Evolutionary conservation across 2,329 filamentous ascomycete species (phyloP), one percentile per base, ranked within the genome.

Genomic region (Hansfordia pulvinata): DNA sequence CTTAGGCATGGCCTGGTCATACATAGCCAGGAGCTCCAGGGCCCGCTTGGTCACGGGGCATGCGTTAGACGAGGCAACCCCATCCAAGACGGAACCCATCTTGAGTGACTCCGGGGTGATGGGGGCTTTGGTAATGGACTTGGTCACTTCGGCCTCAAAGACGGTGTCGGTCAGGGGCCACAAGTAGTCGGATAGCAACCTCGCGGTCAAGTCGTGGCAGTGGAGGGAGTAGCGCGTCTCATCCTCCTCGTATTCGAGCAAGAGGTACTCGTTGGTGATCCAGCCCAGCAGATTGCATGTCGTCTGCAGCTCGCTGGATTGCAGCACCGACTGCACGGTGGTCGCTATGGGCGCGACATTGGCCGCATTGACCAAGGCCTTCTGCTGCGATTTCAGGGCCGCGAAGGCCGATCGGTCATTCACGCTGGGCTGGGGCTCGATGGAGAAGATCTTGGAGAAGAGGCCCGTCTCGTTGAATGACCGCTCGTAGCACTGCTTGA

Each of bases 1-100:
- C 28, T 73, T 74, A 1, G 69, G 69, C 67, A 74, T 73, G 20
- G 64, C 64, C 35, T 68, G 65, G 35, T 76, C 72, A 39, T 76
- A 76, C 62, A 72, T 60, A 30, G 60, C 53, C 7, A 77, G 47
- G 12, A 77, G 51, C 35, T 70, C 66, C 8, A 74, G 52, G 1
- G 71, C 70, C 17, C 58, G 58, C 38, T 66, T 71, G 6, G 73
- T 64, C 2, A 68, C 54, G 1, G 69, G 65, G 35, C 69, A 64
- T 0, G 69, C 66, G 35, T 69, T 72, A 2, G 69, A 69, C 2
- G 64, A 63, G 2, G 64, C 54, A 2, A 61, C 50, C 8, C 58
- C 62, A 14, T 59, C 56, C 2, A 59, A 48, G 3, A 61, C 58
- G 0, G 62, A 58, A 0, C 52, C 49, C n/a, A 70, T 63, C 31